These are phyloP conservation scores for Rosa rugosa DNA, from an alignment of 306 rosid species.

Conservation along the genomic window DNA sequence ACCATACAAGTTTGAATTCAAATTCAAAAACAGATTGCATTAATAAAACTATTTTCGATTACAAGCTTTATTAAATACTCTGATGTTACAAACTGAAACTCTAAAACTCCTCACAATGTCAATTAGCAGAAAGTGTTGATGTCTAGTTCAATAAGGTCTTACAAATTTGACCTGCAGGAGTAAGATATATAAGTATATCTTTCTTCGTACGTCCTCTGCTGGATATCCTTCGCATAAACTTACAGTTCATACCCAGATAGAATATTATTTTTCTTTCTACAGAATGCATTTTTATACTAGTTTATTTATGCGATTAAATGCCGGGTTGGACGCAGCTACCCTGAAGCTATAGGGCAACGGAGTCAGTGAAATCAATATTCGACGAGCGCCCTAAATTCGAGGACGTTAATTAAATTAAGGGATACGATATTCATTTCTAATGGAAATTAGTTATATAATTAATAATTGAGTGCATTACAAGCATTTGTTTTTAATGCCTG, in stretches of 20 bases:
- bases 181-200: neutral
- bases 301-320: neutral
- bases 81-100: too few species aligned
- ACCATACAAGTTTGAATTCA: too few species aligned
- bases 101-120: too few species aligned
- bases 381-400: neutral
- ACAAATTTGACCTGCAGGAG: neutral
- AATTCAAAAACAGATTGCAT: too few species aligned
- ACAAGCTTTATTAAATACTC: too few species aligned
- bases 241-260: neutral
- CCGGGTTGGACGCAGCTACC: neutral
- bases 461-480: neutral
- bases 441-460: neutral
- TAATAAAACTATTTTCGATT: too few species aligned
- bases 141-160: too few species aligned
- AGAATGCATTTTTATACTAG: neutral
- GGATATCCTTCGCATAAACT: neutral
- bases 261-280: neutral
- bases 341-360: neutral
- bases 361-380: neutral
- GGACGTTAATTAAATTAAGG: neutral
- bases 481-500: neutral
- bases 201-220: neutral
- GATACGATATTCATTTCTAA: neutral
- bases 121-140: too few species aligned